phyloP scores from a whole-genome alignment of 345 rosid genomes.

The Boechera stricta region DNA sequence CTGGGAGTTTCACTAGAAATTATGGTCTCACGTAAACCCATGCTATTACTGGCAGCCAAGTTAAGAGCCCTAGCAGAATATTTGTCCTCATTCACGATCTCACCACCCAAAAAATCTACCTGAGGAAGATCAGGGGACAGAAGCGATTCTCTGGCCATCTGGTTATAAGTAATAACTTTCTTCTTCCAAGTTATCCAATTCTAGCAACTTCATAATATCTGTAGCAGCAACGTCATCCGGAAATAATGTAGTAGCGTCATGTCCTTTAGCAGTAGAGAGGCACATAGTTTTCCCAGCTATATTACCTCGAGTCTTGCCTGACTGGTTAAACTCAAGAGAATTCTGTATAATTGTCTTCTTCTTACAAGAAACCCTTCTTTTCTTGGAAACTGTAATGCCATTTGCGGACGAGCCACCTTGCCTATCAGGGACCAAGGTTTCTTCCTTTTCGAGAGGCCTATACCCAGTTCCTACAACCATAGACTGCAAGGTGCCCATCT shows the following conservation, averaged over 20 bases:
- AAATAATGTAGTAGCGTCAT: constrained; percentile 41
- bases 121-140: constrained; percentile 82
- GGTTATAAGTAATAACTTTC: constrained; percentile 67
- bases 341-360: constrained; percentile 41
- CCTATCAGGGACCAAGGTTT: constrained; percentile 35
- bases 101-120: constrained; percentile 46
- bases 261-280: constrained; percentile 41
- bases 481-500: constrained; percentile 52
- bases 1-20: constrained; percentile 29
- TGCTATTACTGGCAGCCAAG: constrained; percentile 44
- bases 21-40: constrained; percentile 29
- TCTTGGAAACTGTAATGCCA: constrained; percentile 49
- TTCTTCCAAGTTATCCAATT: constrained; percentile 67
- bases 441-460: constrained; percentile 41
- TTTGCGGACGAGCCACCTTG: constrained; percentile 48
- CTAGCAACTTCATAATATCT: constrained; percentile 79
- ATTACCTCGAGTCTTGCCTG: constrained; percentile 35
- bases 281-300: constrained; percentile 35
- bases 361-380: constrained; percentile 50
- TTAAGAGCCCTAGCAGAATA: constrained; percentile 42
- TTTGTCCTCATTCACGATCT: constrained; percentile 44
- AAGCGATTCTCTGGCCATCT: constrained; percentile 67
- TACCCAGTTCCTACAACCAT: constrained; percentile 44
- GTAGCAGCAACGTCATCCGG: constrained; percentile 46
- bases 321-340: constrained; percentile 29